A percentile compares a stretch with the other conserved stretches of the same genome.
phyloP scores from a whole-genome alignment of 2,329 filamentous ascomycete genomes.

The Leptographium radiaticola region DNA sequence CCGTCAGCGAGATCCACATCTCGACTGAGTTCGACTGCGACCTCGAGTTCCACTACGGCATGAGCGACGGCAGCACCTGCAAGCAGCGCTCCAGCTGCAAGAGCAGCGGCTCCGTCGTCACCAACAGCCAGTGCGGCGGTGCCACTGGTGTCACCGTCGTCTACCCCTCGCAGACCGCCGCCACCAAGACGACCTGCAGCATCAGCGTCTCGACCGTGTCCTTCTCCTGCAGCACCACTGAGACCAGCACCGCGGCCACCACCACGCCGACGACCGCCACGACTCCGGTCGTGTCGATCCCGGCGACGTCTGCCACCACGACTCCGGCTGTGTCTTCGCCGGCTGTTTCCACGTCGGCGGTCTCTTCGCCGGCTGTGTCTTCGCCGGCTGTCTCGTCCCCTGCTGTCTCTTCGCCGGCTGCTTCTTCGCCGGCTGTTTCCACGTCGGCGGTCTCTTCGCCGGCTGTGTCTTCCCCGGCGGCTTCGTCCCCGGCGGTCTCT shows the following conservation, averaged over 20 bases:
- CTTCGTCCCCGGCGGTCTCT: background rate
- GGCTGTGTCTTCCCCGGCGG: background rate
- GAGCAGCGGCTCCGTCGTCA: slow-evolving; percentile 52
- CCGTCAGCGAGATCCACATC: slow-evolving; percentile 61
- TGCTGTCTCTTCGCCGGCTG: background rate
- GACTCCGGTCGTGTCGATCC: slow-evolving; percentile 5
- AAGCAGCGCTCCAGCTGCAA: slow-evolving; percentile 63
- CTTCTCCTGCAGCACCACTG: slow-evolving; percentile 51
- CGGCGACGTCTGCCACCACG: background rate
- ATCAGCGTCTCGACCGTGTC: slow-evolving; percentile 62
- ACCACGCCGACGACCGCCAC: slow-evolving; percentile 1
- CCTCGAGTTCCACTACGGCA: slow-evolving; percentile 74
- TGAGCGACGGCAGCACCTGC: slow-evolving; percentile 72
- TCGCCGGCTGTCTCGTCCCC: background rate
- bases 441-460: background rate
- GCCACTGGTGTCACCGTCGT: slow-evolving; percentile 68
- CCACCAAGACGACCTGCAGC: slow-evolving; percentile 47
- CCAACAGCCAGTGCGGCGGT: slow-evolving; percentile 86
- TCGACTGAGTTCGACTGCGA: slow-evolving; percentile 63
- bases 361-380: background rate
- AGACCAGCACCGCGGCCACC: slow-evolving; percentile 12
- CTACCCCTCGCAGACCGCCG: slow-evolving; percentile 45
- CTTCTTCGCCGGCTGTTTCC: background rate
- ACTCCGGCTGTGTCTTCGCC: background rate
- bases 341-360: background rate